phyloP scores from a whole-genome alignment of 208 protist genomes.

The Acanthamoeba lenticulata region DNA sequence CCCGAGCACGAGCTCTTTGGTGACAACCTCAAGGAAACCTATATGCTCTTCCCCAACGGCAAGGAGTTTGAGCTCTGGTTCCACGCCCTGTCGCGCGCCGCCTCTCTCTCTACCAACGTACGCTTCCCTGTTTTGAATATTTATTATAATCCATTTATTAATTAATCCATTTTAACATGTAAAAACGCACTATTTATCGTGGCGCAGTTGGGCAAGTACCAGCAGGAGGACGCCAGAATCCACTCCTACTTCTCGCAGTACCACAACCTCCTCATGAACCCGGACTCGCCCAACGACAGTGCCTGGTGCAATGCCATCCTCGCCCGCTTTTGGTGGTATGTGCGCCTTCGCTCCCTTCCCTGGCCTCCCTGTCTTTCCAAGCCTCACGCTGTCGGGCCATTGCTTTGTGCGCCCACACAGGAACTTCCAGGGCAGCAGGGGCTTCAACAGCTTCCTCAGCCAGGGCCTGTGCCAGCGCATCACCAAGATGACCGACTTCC shows the following conservation, averaged over 20 bases:
- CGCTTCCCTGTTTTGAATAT: no score
- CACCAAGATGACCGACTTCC: slow-evolving; percentile 65
- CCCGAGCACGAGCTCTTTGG: slow-evolving; percentile 24
- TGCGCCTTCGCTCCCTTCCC: not conserved
- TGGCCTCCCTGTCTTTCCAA: no score
- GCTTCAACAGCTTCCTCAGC: slow-evolving; percentile 17
- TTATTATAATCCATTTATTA: no score
- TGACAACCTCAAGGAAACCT: not conserved
- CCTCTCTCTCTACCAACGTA: not conserved
- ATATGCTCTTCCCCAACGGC: slow-evolving; percentile 27
- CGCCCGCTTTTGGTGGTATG: slow-evolving; percentile 46
- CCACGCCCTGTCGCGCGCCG: not conserved
- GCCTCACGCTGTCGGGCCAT: no score
- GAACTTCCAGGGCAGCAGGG: slow-evolving; percentile 27
- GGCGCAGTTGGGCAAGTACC: not conserved
- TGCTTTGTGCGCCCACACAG: not conserved
- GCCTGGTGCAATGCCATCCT: slow-evolving; percentile 57
- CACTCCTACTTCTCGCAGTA: slow-evolving; percentile 39
- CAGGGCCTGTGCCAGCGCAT: slow-evolving; percentile 56
- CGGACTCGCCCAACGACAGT: not conserved
- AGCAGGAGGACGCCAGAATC: not conserved
- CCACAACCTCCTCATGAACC: slow-evolving; percentile 6
- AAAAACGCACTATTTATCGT: no score
- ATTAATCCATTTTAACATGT: no score
- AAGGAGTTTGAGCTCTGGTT: slow-evolving; percentile 58